Evolutionary conservation across 2,329 filamentous ascomycete genomes (phyloP).

Genomic region (Trichothecium roseum): DNA sequence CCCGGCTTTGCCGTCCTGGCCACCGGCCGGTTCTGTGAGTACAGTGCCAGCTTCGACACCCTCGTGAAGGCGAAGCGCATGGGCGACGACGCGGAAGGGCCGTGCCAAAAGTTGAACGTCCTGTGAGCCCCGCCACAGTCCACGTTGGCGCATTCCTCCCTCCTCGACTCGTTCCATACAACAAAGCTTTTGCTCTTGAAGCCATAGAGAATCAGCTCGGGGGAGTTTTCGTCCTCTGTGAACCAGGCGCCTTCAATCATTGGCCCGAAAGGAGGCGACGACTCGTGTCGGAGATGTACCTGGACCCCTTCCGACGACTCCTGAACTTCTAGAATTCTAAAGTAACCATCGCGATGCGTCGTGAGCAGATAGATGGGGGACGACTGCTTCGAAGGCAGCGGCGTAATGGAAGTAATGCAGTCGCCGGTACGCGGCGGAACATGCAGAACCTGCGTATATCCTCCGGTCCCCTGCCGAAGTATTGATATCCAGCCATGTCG

Average conservation of each 20-base stretch:
- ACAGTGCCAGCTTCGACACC: slow-evolving; percentile 42
- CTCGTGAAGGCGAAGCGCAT: slow-evolving; percentile 65
- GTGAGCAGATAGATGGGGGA: slow-evolving; percentile 45
- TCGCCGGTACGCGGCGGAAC: slow-evolving; percentile 38
- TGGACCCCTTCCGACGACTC: slow-evolving; percentile 1
- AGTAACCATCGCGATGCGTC: slow-evolving; percentile 68
- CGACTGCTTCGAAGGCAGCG: slow-evolving; percentile 21
- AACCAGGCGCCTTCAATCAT: slow-evolving; percentile 68
- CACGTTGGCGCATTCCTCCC: slow-evolving; percentile 59
- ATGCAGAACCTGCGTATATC: slow-evolving; percentile 18
- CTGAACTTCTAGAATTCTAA: slow-evolving; percentile 48
- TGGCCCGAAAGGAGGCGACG: slow-evolving; percentile 59
- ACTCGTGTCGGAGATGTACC: slow-evolving; percentile 52
- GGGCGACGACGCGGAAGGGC: slow-evolving; percentile 17
- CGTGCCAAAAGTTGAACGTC: slow-evolving; percentile 47
- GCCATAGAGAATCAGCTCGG: slow-evolving; percentile 63
- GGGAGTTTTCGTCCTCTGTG: slow-evolving; percentile 15
- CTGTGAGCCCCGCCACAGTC: slow-evolving; percentile 82
- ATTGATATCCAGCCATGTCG: slow-evolving; percentile 38
- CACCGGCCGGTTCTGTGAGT: slow-evolving; percentile 26
- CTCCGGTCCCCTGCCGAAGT: slow-evolving; percentile 11
- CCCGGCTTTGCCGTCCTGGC: slow-evolving; percentile 52
- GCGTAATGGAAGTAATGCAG: slow-evolving; percentile 57
- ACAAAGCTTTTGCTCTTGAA: slow-evolving; percentile 74
- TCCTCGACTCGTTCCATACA: slow-evolving; percentile 65